Conservation (phyloP, 1,139 yeast species). For the Yamadazyma triangularis region DNA sequence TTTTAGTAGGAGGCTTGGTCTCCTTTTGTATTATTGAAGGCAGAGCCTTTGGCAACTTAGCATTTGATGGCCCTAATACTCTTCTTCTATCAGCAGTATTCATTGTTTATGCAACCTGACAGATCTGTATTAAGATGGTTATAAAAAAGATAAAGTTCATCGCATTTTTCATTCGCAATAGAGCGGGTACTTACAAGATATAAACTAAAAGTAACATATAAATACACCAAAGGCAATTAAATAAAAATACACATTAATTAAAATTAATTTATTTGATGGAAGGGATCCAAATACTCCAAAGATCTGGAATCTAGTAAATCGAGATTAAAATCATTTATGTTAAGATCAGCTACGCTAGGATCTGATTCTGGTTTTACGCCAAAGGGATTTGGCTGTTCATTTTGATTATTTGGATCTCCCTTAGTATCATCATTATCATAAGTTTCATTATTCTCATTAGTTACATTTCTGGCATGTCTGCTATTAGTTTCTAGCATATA, state of each 20-base stretch:
- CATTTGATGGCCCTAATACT: constrained; percentile 60
- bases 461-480: no score
- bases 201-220: no score
- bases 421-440: constrained; percentile 8
- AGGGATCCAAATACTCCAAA: constrained; percentile 21
- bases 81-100: constrained; percentile 57
- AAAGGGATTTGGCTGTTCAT: neutral
- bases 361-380: constrained; percentile 2
- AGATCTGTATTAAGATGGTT: no score
- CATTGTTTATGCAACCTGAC: constrained; percentile 2
- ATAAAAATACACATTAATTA: no score
- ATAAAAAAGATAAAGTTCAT: no score
- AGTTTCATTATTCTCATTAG: no score
- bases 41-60: constrained; percentile 42
- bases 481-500: constrained; percentile 51
- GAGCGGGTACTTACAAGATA: no score
- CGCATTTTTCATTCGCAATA: no score
- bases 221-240: no score
- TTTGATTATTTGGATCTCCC: neutral
- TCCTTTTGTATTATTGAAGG: constrained; percentile 2
- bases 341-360: constrained; percentile 1
- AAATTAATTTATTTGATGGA: constrained; percentile 3
- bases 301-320: constrained; percentile 13
- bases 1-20: constrained; percentile 8
- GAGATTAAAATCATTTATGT: neutral